A percentile compares a stretch with the other conserved stretches of the same genome.
phyloP scores from a whole-genome alignment of 2,329 filamentous ascomycete species.

The Neonectria neomacrospora region DNA sequence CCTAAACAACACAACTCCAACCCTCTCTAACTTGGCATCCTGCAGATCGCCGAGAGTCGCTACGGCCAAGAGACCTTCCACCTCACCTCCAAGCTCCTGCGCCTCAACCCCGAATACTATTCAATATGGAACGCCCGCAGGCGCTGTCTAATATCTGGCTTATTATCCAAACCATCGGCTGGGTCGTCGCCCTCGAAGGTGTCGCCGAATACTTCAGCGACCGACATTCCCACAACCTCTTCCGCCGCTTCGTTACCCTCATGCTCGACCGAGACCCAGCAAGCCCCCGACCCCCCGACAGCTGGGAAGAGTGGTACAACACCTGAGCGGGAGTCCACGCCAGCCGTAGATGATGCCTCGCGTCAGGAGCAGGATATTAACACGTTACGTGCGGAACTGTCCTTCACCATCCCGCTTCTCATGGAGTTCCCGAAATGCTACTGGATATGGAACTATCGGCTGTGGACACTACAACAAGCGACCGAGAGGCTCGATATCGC shows the following conservation, averaged over 20 bases:
- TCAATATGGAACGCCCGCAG: conserved; percentile 92
- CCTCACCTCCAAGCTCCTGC: conserved; percentile 77
- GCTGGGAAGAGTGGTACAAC: conserved; percentile 67
- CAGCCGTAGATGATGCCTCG: conserved; percentile 21
- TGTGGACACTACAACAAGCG: conserved; percentile 83
- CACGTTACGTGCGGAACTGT: conserved; percentile 77
- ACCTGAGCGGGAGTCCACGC: conserved; percentile 46
- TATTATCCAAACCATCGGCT: conserved; percentile 64
- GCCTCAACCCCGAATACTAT: conserved; percentile 88
- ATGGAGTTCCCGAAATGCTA: conserved; percentile 95
- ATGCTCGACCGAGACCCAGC: conserved; percentile 63
- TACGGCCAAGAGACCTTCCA: conserved; percentile 69
- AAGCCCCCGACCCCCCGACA: conserved; percentile 57
- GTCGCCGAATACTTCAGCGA: conserved; percentile 65
- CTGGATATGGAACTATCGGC: conserved; percentile 98
- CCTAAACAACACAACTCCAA: conserved; percentile 7
- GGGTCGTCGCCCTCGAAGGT: conserved; percentile 65
- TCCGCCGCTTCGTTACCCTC: conserved; percentile 68
- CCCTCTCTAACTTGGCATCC: conserved; percentile 30
- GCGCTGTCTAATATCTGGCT: conserved; percentile 70
- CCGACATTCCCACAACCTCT: conserved; percentile 69
- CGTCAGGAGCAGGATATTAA: conserved; percentile 52
- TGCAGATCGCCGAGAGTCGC: conserved; percentile 54
- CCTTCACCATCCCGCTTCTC: conserved; percentile 85
- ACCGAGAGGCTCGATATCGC: conserved; percentile 69